These are phyloP conservation scores for Jackrogersella multiformis DNA, from an alignment of 495 filamentous ascomycete species.

Conservation along the genomic window DNA sequence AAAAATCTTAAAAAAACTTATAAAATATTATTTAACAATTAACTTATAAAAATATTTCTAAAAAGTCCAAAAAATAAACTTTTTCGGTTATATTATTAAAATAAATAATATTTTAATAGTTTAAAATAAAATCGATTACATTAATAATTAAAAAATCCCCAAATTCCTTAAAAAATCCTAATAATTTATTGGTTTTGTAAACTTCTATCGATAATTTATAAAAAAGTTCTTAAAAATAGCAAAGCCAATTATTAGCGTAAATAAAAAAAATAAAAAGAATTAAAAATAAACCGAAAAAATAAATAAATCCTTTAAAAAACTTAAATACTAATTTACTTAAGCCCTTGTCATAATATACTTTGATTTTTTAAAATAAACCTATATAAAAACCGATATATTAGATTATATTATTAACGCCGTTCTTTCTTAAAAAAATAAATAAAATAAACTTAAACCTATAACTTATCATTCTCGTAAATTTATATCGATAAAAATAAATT, in stretches of 20 bases:
- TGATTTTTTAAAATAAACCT: background rate
- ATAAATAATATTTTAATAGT: background rate
- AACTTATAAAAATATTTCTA: too few relatives aligned
- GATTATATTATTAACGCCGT: background rate
- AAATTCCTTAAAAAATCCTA: background rate
- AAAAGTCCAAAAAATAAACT: too few relatives aligned
- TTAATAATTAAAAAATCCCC: background rate
- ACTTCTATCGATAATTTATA: background rate
- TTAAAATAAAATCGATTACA: background rate
- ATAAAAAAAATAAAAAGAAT: background rate
- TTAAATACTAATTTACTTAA: background rate
- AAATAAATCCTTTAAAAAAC: background rate
- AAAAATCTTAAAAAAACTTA: too few relatives aligned
- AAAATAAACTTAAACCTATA: background rate
- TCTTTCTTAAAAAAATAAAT: background rate
- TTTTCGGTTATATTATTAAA: background rate
- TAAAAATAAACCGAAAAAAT: background rate
- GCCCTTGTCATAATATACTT: background rate
- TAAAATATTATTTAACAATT: too few relatives aligned
- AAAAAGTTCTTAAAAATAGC: background rate
- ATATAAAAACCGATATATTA: background rate
- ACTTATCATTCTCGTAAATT: background rate
- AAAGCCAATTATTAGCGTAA: background rate
- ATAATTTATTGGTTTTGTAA: background rate
- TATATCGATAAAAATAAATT: background rate